Evolutionary conservation across 2,329 filamentous ascomycete species (phyloP).

Genomic region (Ceratocystiopsis minuta): DNA sequence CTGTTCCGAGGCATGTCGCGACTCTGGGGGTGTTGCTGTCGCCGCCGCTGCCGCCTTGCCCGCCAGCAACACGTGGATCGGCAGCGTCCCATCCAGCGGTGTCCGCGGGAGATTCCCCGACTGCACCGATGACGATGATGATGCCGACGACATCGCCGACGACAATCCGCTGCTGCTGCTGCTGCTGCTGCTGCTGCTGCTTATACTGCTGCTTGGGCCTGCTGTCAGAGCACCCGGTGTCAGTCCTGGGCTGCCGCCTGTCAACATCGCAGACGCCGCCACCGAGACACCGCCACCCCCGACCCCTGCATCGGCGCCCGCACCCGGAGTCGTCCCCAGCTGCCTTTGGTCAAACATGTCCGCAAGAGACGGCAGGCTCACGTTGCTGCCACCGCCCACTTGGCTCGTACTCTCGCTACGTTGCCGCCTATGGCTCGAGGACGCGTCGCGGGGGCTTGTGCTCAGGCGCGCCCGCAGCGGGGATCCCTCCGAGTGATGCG

Average conservation of each 20-base stretch:
- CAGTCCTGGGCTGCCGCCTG: conserved; percentile 12
- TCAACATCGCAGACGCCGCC: background rate
- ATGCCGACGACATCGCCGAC: conserved; percentile 13
- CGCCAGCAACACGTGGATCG: conserved; percentile 33
- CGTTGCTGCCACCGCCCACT: conserved; percentile 11
- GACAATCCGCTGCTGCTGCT: conserved; percentile 8
- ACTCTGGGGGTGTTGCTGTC: too few species aligned
- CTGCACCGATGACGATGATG: conserved; percentile 16
- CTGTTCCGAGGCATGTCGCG: too few species aligned
- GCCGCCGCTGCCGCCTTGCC: conserved; percentile 1
- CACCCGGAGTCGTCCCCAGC: conserved; percentile 6
- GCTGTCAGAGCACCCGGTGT: too few species aligned
- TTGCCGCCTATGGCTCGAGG: conserved; percentile 7
- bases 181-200: conserved; percentile 9
- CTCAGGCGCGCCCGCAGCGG: conserved; percentile 1
- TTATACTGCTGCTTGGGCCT: conserved; percentile 4
- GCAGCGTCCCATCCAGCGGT: conserved; percentile 30
- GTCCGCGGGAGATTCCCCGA: conserved; percentile 22
- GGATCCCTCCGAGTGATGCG: too few species aligned
- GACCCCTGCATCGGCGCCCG: conserved; percentile 7
- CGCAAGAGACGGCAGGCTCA: conserved; percentile 27
- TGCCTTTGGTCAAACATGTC: conserved; percentile 26
- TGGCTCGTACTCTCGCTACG: conserved; percentile 8
- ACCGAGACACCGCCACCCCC: conserved; percentile 2
- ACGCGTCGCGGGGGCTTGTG: conserved; percentile 8